Conservation (phyloP, 2,329 filamentous ascomycete genomes). For the Fusarium xyrophilum region DNA sequence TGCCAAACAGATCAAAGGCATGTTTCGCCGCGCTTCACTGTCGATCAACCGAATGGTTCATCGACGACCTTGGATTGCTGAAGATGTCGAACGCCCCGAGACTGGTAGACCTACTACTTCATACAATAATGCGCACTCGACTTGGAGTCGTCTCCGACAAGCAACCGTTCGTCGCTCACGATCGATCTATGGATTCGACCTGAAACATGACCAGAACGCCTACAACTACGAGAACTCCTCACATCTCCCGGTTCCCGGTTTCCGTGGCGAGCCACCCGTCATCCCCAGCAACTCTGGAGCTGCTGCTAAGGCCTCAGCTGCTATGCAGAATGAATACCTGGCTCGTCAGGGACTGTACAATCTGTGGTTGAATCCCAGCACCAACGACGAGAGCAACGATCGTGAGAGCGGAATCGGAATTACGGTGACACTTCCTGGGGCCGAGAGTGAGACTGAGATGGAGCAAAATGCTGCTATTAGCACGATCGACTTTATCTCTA, state of each 20-base stretch:
- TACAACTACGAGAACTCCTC: slow-evolving; percentile 42
- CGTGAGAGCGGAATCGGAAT: slow-evolving; percentile 71
- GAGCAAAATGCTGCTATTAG: slow-evolving; percentile 53
- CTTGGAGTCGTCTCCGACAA: slow-evolving; percentile 61
- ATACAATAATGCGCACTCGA: slow-evolving; percentile 49
- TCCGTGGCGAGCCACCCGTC: slow-evolving; percentile 62
- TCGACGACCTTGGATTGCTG: slow-evolving; percentile 53
- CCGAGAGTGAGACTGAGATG: slow-evolving; percentile 44
- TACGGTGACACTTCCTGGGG: slow-evolving; percentile 54
- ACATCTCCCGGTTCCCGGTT: slow-evolving; percentile 55
- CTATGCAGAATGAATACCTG: slow-evolving; percentile 62
- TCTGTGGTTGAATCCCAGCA: slow-evolving; percentile 51
- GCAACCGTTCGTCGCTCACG: slow-evolving; percentile 59
- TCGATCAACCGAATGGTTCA: slow-evolving; percentile 61
- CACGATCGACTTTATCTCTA: slow-evolving; percentile 64
- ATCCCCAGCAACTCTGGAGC: slow-evolving; percentile 66
- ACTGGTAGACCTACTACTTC: slow-evolving; percentile 53
- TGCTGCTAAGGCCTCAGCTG: slow-evolving; percentile 67
- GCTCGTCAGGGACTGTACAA: slow-evolving; percentile 48
- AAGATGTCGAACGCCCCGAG: slow-evolving; percentile 35
- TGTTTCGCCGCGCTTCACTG: slow-evolving; percentile 62
- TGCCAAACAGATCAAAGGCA: slow-evolving; percentile 53
- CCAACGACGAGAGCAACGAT: slow-evolving; percentile 60
- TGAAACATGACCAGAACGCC: slow-evolving; percentile 33
- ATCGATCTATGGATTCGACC: slow-evolving; percentile 53